Evolutionary conservation across 345 rosid species (phyloP), one percentile per base, ranked within the genome.

Genomic region (Triadica sebifera): DNA sequence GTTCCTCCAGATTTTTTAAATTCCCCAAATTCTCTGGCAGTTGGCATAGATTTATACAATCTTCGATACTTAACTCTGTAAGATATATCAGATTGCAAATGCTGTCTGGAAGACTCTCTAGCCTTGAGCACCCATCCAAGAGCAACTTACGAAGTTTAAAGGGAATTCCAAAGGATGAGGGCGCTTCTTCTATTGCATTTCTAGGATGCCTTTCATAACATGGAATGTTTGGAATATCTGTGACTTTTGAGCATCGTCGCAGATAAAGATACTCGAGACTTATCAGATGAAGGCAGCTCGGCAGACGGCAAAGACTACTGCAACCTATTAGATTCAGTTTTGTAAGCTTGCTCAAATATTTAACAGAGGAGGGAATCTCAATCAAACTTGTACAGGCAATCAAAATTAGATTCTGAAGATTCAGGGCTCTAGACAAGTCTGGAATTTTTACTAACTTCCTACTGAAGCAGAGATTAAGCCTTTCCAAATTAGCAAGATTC

Each of bases 401-500:
- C 66, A 62, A 38, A 16, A 0, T 37, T 62, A 62, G 38, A 38
- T 16, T 20, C 47, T 62, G 22, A 61, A 37, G 65, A 37, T 61
- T 62, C 43, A 19, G n/a, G 12, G 67, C 67, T 11, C 20, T 12
- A 29, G 72, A 29, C 46, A 74, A 12, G 43, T 75, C 72, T 9
- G 72, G 72, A 29, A 56, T 57, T 37, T 22, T 65, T 10, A 11
- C 37, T 34, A 75, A 46, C 45, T 8, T 7, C 19, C 34, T 19
- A 20, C 39, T 67, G 22, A 29, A 22, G 7, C 24, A n/a, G 22
- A 68, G 59, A 29, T 68, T 25, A 5, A 75, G 11, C 16, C 29
- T 1, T 50, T 68, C 67, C 53, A 75, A 56, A n/a, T 75, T 66
- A 10, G 17, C 65, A 67, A 75, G 73, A 11, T 59, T 43, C 73